Evolutionary conservation across 768 basidiomycete genomes (phyloP), one percentile per base, ranked within the genome.

Genomic region (Amanita rubescens): DNA sequence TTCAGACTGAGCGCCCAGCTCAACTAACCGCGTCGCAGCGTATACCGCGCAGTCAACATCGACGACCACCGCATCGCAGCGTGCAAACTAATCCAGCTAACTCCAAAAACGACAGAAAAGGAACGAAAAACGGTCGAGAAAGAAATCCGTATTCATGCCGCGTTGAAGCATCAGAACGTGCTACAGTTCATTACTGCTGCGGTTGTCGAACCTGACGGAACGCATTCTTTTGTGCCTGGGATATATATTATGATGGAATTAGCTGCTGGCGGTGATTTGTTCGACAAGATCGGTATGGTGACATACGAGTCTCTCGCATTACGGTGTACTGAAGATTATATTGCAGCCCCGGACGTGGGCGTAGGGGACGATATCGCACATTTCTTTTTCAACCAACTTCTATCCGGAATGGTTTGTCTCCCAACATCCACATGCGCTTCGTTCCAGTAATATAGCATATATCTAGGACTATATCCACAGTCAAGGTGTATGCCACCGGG

Each of bases 401-500:
- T 90, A 2, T 71, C 81, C 0, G 96, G 95, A 1, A 80, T 98
- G 74, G 91, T 89, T 58, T 39, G 82, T 15, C 10, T 14, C 19
- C 44, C 24, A 38, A 20, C 25, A 19, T 14, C 19, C 34, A 20
- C n/a, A 5, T 38, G 44, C 22, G 39, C 19, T 46, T 37, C 19
- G 27, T 42, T 42, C 5, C 47, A 48, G 32, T 55, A 34, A 19
- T 51, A 39, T 20, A 38, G n/a, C 37, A 41, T 8, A 12, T 8
- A 11, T 10, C 3, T 51, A 95, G 93, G 73, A 76, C 27, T 95
- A 89, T 67, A 86, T 97, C 27, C 94, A 97, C 62, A 66, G 63
- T 7, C 82, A 91, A 70, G 96, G 96, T 2, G 87, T 99, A 17
- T 94, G 91, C 61, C 96, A 99, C 65, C 83, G 96, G 34, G 96